Conservation (phyloP, 2,329 filamentous ascomycete species). For the Knufia petricola region DNA sequence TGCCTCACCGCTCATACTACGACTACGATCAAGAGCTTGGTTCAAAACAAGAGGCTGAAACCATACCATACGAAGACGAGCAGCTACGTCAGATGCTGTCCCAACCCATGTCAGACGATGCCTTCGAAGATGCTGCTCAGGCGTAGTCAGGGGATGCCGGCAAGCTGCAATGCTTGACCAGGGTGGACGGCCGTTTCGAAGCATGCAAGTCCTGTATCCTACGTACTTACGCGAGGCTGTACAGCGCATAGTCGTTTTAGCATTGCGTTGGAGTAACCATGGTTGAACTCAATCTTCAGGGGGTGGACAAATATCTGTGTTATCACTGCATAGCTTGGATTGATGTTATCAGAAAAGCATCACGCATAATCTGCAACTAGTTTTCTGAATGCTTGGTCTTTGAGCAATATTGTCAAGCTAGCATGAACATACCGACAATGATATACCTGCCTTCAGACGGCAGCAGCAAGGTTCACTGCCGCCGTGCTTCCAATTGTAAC, state of each 20-base stretch:
- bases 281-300: neutral
- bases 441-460: too few species aligned
- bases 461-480: too few species aligned
- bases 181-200: neutral
- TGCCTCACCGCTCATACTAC: conserved; percentile 2
- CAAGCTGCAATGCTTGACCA: neutral
- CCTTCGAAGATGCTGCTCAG: neutral
- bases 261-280: neutral
- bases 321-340: too few species aligned
- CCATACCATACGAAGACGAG: conserved; percentile 2
- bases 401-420: too few species aligned
- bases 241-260: neutral
- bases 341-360: too few species aligned
- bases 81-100: conserved; percentile 5
- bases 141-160: neutral
- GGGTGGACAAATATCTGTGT: too few species aligned
- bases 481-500: too few species aligned
- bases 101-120: neutral
- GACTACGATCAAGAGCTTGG: neutral
- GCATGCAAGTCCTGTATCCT: neutral
- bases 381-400: too few species aligned
- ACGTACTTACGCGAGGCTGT: neutral
- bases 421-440: too few species aligned
- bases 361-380: too few species aligned
- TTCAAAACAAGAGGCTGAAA: neutral